phyloP scores from a whole-genome alignment of 202 grass and related monocot genomes.

The Brachypodium distachyon region DNA sequence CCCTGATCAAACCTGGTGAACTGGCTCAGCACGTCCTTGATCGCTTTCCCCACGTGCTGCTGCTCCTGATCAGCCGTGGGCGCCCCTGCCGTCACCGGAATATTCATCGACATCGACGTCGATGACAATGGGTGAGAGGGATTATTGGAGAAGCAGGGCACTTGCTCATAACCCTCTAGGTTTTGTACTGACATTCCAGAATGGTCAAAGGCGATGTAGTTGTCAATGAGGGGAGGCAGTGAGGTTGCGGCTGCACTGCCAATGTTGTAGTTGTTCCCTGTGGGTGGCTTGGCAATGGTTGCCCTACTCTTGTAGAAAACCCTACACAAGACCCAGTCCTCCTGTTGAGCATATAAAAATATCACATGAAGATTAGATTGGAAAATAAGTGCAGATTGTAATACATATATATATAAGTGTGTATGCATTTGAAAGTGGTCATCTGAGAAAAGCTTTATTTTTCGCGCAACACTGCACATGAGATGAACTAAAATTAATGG shows the following conservation, averaged over 20 bases:
- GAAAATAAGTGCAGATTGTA: neutral
- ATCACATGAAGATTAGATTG: neutral
- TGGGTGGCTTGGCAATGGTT: constrained; percentile 31
- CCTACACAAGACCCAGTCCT: constrained; percentile 94
- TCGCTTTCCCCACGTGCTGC: constrained; percentile 35
- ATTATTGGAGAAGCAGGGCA: constrained; percentile 95
- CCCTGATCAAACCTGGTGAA: constrained; percentile 45
- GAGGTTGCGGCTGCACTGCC: constrained; percentile 38
- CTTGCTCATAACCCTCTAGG: constrained; percentile 72
- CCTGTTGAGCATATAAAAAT: constrained; percentile 31
- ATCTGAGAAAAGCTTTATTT: no score
- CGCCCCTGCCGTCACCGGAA: neutral
- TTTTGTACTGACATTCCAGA: constrained; percentile 26
- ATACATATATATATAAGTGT: neutral
- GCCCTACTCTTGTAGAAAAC: constrained; percentile 79
- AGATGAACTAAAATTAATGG: no score
- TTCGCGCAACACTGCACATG: no score
- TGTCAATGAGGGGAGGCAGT: constrained; percentile 70
- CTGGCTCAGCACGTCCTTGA: constrained; percentile 51
- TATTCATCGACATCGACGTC: constrained; percentile 31
- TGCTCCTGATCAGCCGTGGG: constrained; percentile 32
- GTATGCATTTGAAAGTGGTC: neutral
- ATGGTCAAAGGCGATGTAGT: constrained; percentile 57
- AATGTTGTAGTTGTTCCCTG: constrained; percentile 35
- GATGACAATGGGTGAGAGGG: constrained; percentile 34